These are phyloP conservation scores for Boletus mariae DNA, from an alignment of 1,284 basidiomycete species.

Conservation along the genomic window DNA sequence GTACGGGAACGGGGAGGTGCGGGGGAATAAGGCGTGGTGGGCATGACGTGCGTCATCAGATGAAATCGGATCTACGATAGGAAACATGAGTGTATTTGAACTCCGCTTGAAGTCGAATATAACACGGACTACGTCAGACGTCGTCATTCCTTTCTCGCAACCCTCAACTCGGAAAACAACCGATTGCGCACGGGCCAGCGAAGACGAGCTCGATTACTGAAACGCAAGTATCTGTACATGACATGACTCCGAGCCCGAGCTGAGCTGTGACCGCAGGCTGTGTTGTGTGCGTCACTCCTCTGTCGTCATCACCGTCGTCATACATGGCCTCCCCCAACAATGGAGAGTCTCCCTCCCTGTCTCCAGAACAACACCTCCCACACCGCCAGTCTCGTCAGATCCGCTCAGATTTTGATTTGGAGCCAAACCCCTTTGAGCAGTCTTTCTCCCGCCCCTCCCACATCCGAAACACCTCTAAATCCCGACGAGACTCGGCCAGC, in stretches of 20 bases:
- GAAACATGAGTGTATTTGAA: slow-evolving; percentile 24
- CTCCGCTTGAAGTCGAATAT: slow-evolving; percentile 39
- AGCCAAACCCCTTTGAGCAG: slow-evolving; percentile 96
- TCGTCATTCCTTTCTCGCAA: slow-evolving; percentile 35
- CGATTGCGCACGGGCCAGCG: slow-evolving; percentile 32
- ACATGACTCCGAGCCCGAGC: slow-evolving; percentile 8
- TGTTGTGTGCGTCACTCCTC: slow-evolving; percentile 23
- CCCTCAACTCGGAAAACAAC: slow-evolving; percentile 29
- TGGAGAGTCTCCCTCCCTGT: slow-evolving; percentile 20
- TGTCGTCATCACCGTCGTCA: slow-evolving; percentile 15
- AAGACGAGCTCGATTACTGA: slow-evolving; percentile 13
- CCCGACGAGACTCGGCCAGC: slow-evolving; percentile 38
- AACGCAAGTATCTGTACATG: neutral
- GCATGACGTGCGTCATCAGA: slow-evolving; percentile 33
- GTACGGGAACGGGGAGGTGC: slow-evolving; percentile 4
- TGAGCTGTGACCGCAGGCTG: slow-evolving; percentile 24
- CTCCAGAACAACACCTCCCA: slow-evolving; percentile 14
- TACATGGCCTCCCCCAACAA: slow-evolving; percentile 29
- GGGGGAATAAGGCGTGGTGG: slow-evolving; percentile 25
- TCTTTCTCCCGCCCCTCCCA: slow-evolving; percentile 70
- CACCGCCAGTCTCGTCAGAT: slow-evolving; percentile 38
- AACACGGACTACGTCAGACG: slow-evolving; percentile 39
- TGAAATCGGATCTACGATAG: slow-evolving; percentile 37
- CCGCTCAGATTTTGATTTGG: slow-evolving; percentile 73
- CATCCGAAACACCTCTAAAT: slow-evolving; percentile 42